A percentile compares a stretch with the other conserved stretches of the same genome.
phyloP scores from a whole-genome alignment of 345 rosid species.

The Cardamine occulta region DNA sequence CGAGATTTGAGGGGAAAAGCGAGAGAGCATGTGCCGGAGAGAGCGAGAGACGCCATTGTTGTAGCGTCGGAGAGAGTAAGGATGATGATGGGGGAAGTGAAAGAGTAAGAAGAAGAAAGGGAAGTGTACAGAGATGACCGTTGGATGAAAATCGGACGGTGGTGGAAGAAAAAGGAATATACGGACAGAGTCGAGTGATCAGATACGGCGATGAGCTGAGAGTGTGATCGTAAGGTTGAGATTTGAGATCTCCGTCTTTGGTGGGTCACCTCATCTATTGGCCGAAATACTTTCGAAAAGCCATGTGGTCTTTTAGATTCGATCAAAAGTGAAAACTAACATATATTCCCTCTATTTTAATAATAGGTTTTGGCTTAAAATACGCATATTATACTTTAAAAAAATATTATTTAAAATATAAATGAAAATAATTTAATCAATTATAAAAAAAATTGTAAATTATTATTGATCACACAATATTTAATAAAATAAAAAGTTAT shows the following conservation, averaged over 20 bases:
- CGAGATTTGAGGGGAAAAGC: conserved; percentile 57
- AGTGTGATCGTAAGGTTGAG: conserved; percentile 33
- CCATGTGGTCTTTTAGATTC: conserved; percentile 30
- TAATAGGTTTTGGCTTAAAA: too few species aligned
- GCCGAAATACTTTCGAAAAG: conserved; percentile 10
- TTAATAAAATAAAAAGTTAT: too few species aligned
- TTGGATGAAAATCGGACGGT: conserved; percentile 52
- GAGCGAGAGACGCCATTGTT: conserved; percentile 80
- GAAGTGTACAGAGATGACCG: conserved; percentile 40
- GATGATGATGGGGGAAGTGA: conserved; percentile 28
- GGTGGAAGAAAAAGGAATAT: conserved; percentile 44
- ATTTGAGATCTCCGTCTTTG: conserved; percentile 40
- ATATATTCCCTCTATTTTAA: too few species aligned
- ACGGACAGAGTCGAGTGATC: conserved; percentile 46
- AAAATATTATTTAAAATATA: too few species aligned
- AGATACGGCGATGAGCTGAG: conserved; percentile 30
- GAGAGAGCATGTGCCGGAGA: conserved; percentile 65
- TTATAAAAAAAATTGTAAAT: too few species aligned
- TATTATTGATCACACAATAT: too few species aligned
- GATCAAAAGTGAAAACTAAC: neutral
- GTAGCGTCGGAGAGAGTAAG: conserved; percentile 38
- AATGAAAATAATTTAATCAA: too few species aligned
- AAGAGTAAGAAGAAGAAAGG: neutral
- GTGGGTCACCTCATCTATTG: conserved; percentile 44
- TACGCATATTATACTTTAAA: too few species aligned